Percentiles rank a stretch among this genome's conserved stretches.
phyloP scores from a whole-genome alignment of 352 stramenopile genomes.

The Pythium folliculosum region DNA sequence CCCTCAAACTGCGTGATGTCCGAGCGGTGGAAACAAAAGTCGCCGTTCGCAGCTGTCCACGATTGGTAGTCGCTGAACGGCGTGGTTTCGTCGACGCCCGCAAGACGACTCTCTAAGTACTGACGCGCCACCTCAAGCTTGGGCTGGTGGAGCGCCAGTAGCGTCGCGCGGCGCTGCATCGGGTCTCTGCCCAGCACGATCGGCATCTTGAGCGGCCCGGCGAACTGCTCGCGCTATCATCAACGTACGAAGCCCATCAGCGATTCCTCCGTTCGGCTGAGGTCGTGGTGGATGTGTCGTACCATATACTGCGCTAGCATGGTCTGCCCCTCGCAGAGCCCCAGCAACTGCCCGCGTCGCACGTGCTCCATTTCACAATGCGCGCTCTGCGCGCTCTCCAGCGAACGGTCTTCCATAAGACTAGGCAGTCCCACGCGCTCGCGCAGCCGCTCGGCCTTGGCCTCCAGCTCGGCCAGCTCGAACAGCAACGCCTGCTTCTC shows the following conservation, averaged over 20 bases:
- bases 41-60: not conserved
- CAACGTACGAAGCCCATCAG: not conserved
- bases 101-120: slow-evolving; percentile 12
- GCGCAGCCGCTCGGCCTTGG: slow-evolving; percentile 3
- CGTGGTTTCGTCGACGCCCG: not conserved
- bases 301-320: slow-evolving; percentile 19
- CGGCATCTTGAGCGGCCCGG: slow-evolving; percentile 4
- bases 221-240: not conserved
- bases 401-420: not conserved
- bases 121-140: slow-evolving; percentile 1
- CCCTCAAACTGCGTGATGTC: slow-evolving; percentile 48
- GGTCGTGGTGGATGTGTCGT: too few relatives aligned
- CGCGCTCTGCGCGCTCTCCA: not conserved
- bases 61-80: slow-evolving; percentile 1
- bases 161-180: not conserved
- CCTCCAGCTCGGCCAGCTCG: slow-evolving; percentile 11
- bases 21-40: slow-evolving; percentile 21
- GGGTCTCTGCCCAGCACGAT: slow-evolving; percentile 16
- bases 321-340: not conserved
- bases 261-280: too few relatives aligned
- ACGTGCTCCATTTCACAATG: not conserved
- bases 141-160: not conserved
- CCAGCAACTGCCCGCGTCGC: not conserved
- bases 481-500: slow-evolving; percentile 17
- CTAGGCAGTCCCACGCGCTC: slow-evolving; percentile 12